These are phyloP conservation scores for Nothophaeocryptopus gaeumannii DNA, from an alignment of 2,329 filamentous ascomycete genomes.

Conservation along the genomic window DNA sequence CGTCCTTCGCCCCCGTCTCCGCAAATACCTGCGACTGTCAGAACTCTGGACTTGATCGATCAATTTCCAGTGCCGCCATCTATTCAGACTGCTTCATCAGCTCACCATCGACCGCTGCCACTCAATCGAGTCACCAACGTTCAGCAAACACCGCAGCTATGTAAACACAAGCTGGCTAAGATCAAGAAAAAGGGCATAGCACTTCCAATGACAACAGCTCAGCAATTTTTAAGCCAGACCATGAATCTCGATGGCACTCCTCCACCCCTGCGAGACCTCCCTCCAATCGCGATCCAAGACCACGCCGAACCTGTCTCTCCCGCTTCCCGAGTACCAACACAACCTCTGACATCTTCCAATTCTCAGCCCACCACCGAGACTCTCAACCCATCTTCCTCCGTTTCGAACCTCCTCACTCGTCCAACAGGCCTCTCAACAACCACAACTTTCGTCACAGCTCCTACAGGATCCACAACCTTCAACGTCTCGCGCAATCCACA, in stretches of 20 bases:
- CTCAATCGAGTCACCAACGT: no score
- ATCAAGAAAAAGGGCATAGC: slow-evolving; percentile 4
- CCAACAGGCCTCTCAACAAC: slow-evolving; percentile 1
- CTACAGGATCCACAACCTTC: slow-evolving; percentile 8
- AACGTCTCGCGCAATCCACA: slow-evolving; percentile 1
- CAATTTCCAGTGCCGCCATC: no score
- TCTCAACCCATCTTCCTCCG: no score
- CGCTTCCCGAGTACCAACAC: background rate
- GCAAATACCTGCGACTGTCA: no score
- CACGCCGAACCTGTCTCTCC: background rate
- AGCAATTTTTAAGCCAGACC: slow-evolving; percentile 1
- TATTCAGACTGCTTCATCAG: no score
- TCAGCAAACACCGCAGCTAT: slow-evolving; percentile 1
- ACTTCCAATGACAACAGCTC: background rate
- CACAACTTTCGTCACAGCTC: slow-evolving; percentile 6
- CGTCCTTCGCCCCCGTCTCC: no score
- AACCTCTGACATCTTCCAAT: background rate
- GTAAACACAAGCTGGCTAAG: slow-evolving; percentile 16
- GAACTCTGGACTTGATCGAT: no score
- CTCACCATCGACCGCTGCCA: no score
- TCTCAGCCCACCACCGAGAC: background rate
- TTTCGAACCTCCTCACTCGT: no score
- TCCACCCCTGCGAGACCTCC: slow-evolving; percentile 3
- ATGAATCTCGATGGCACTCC: slow-evolving; percentile 12
- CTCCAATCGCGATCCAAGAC: slow-evolving; percentile 6